Percentiles rank a stretch among this genome's conserved stretches.
phyloP scores from a whole-genome alignment of 306 rosid genomes.

The Cucurbita ficifolia region DNA sequence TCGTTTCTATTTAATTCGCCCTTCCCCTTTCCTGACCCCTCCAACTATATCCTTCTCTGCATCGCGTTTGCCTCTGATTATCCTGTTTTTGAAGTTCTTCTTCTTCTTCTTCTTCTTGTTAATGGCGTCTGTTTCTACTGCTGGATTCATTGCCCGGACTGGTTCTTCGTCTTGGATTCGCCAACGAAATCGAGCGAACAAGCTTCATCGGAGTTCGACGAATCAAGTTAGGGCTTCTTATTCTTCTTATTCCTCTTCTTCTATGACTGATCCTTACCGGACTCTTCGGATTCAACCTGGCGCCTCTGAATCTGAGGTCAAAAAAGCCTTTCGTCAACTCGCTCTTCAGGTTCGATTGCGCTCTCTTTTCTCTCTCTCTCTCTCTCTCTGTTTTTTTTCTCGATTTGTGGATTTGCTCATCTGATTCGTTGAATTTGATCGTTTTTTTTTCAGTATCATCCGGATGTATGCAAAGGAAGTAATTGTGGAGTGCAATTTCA shows the following conservation, averaged over 20 bases:
- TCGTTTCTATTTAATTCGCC: background rate
- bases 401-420: background rate
- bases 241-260: constrained; percentile 29
- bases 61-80: background rate
- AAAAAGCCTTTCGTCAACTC: constrained; percentile 72
- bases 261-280: constrained; percentile 49
- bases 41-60: background rate
- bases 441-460: constrained; percentile 52
- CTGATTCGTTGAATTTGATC: background rate
- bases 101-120: background rate
- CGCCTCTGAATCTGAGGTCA: constrained; percentile 82
- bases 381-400: background rate
- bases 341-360: constrained; percentile 70
- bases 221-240: constrained; percentile 23
- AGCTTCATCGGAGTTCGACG: constrained; percentile 3
- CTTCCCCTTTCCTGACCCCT: background rate
- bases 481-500: constrained; percentile 74
- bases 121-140: constrained; percentile 36
- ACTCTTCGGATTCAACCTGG: constrained; percentile 49
- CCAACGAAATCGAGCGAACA: constrained; percentile 15
- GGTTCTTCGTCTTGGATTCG: constrained; percentile 40
- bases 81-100: background rate
- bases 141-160: constrained; percentile 36
- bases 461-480: constrained; percentile 74
- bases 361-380: background rate